A percentile compares a stretch with the other conserved stretches of the same genome.
These are phyloP conservation scores for Raphanus raphanistrum DNA, from an alignment of 345 rosid species.

Conservation along the genomic window DNA sequence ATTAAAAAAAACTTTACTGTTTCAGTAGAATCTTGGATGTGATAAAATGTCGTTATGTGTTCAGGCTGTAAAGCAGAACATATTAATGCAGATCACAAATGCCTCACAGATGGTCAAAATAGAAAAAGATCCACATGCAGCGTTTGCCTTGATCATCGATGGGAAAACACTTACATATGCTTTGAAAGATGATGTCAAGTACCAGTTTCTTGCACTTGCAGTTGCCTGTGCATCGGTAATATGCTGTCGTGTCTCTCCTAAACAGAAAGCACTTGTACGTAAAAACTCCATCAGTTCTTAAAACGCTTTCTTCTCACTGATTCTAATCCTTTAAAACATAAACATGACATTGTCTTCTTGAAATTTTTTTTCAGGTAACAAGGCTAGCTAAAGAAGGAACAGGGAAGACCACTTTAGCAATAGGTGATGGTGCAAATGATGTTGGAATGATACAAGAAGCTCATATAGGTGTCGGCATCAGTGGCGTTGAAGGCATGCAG, in stretches of 20 bases:
- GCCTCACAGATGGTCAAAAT: conserved; percentile 46
- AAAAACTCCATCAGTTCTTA: neutral
- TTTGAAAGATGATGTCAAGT: conserved; percentile 50
- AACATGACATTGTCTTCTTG: neutral
- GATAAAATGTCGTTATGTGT: conserved; percentile 15
- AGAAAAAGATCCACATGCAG: conserved; percentile 47
- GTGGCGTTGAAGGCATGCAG: conserved; percentile 99
- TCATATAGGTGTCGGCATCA: conserved; percentile 93
- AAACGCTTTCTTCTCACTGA: neutral
- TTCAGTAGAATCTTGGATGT: conserved; percentile 7
- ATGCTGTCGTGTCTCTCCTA: conserved; percentile 87
- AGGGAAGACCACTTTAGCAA: conserved; percentile 68
- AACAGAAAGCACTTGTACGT: conserved; percentile 71
- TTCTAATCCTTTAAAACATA: neutral
- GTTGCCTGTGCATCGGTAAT: conserved; percentile 77
- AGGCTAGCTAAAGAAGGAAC: conserved; percentile 66
- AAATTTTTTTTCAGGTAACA: conserved; percentile 53
- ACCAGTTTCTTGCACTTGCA: conserved; percentile 62
- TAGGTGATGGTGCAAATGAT: conserved; percentile 98
- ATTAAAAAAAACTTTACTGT: conserved; percentile 1
- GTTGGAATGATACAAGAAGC: conserved; percentile 99
- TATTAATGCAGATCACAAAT: conserved; percentile 52
- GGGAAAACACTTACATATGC: conserved; percentile 68
- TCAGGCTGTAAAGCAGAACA: conserved; percentile 55
- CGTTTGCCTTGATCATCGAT: conserved; percentile 71